Evolutionary conservation across 306 rosid genomes (phyloP), one percentile per base, ranked within the genome.

Genomic region (Prunus salicina): DNA sequence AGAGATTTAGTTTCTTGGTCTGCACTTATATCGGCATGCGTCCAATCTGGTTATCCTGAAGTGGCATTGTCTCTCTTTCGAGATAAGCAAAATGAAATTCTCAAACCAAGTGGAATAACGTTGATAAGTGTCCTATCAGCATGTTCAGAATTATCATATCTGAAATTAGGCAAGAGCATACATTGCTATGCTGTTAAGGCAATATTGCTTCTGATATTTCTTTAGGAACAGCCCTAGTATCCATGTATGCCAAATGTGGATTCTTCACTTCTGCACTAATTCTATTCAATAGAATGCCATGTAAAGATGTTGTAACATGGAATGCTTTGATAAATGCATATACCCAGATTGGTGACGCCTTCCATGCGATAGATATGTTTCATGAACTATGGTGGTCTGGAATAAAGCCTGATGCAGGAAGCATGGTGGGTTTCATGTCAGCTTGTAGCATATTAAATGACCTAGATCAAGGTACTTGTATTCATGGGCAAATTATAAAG

Each of bases 1-100:
- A 89, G 80, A 82, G 94, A 91, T 85, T 53, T 77, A 52, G 84
- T 91, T 78, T 87, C 90, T 82, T 88, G 87, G 87, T 88, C 90
- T 80, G 90, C 94, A 2, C 83, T 87, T 82, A 70, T 86, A 74
- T 87, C 89, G n/a, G 89, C 88, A 74, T 81, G 84, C 75, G 89
- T 85, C 65, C 89, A 88, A 76, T 84, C 87, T 22, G 92, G 91
- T 47, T 88, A 83, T 71, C 72, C 84, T 51, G 76, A 71, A 82
- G 93, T 82, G 49, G 89, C 89, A 13, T 62, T 89, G 78, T 83
- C 88, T 61, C 67, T 82, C 32, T 85, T 88, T 68, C 88, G 65
- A 61, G 84, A 72, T 78, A 81, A 79, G 89, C 87, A 72, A 76
- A 56, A 73, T 76, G 81, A 83, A 73, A 77, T 82, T 65, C 77